These are phyloP conservation scores for Dunaliella sp. DNA, from an alignment of 139 green algal species.

Conservation along the genomic window DNA sequence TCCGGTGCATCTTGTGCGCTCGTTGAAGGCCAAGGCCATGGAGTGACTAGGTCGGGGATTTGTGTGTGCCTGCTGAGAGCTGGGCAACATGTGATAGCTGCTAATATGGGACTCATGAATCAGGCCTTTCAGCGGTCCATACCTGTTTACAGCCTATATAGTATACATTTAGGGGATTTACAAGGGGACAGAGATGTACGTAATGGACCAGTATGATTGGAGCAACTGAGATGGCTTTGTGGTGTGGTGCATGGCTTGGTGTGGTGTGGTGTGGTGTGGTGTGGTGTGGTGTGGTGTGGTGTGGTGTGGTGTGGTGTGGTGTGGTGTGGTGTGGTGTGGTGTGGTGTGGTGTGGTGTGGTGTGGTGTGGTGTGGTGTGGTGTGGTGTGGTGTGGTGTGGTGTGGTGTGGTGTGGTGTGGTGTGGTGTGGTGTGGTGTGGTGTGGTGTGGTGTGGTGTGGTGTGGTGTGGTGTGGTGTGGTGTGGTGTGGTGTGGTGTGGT, in stretches of 20 bases:
- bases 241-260: slow-evolving; percentile 4
- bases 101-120: no score
- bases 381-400: slow-evolving; percentile 17
- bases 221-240: no score
- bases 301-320: slow-evolving; percentile 17
- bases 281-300: slow-evolving; percentile 17
- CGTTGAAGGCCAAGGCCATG: no score
- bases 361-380: slow-evolving; percentile 17
- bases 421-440: slow-evolving; percentile 16
- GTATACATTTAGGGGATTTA: no score
- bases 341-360: slow-evolving; percentile 16
- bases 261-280: slow-evolving; percentile 16
- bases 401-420: slow-evolving; percentile 17
- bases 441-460: slow-evolving; percentile 17
- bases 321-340: slow-evolving; percentile 17
- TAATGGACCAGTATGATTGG: no score
- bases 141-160: no score
- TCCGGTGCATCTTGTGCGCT: no score
- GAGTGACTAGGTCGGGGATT: no score
- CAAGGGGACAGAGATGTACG: no score
- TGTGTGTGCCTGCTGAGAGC: no score
- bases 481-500: slow-evolving; percentile 17
- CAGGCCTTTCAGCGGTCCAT: no score
- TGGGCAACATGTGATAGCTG: no score
- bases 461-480: slow-evolving; percentile 17